These are phyloP conservation scores for Crithidia expoeki DNA, from an alignment of 208 protist genomes.

Conservation along the genomic window DNA sequence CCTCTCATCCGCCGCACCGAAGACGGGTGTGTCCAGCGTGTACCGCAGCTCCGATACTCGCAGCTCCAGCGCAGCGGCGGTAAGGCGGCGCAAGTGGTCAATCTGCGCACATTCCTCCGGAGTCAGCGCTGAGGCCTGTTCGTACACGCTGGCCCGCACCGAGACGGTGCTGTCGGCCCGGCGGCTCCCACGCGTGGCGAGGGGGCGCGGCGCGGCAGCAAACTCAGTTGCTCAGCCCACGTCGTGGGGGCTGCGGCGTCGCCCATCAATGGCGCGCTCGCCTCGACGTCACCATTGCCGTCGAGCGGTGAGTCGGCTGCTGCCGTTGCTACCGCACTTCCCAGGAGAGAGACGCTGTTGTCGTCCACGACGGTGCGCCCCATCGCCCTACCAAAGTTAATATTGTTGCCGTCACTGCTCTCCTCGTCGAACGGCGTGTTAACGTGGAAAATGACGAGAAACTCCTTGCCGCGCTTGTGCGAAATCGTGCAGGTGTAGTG, in stretches of 20 bases:
- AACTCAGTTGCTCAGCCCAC: constrained; percentile 13
- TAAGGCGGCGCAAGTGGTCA: constrained; percentile 42
- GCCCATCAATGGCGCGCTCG: background rate
- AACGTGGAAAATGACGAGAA: constrained; percentile 67
- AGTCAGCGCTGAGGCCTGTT: constrained; percentile 30
- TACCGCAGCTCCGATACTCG: constrained; percentile 63
- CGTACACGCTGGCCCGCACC: constrained; percentile 34
- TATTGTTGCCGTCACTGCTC: background rate
- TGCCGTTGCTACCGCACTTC: background rate
- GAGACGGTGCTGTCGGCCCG: constrained; percentile 26
- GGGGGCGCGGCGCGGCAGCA: constrained; percentile 7
- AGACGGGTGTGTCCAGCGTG: constrained; percentile 44
- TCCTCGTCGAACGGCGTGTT: constrained; percentile 15
- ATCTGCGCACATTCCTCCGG: constrained; percentile 41
- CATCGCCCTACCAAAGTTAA: background rate
- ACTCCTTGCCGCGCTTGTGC: constrained; percentile 45
- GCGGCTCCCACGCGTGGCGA: constrained; percentile 12
- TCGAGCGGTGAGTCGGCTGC: background rate
- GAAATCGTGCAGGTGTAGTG: constrained; percentile 38
- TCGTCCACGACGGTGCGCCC: constrained; percentile 10
- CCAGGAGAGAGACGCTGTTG: background rate
- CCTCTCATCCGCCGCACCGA: constrained; percentile 42
- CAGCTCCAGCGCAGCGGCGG: constrained; percentile 60
- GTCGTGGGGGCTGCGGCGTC: background rate
- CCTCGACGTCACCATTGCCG: constrained; percentile 7